Conservation (phyloP, 1,139 yeast species). For the Arxiozyma heterogenica region DNA sequence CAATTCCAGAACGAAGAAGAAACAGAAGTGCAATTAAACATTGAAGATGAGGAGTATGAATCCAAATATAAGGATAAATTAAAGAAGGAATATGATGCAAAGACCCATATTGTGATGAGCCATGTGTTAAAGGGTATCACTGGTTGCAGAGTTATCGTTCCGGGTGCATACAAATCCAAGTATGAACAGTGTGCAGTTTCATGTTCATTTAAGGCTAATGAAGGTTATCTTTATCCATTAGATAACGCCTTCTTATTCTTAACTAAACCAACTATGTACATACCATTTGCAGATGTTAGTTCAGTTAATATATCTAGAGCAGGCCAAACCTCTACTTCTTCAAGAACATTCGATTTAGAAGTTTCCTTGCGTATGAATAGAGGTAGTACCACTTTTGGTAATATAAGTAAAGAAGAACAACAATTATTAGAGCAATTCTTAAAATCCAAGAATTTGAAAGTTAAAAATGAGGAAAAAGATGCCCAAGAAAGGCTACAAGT, state of each 20-base stretch:
- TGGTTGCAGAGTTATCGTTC: constrained; percentile 74
- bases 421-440: constrained; percentile 66
- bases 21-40: constrained; percentile 79
- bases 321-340: constrained; percentile 69
- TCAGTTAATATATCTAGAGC: constrained; percentile 80
- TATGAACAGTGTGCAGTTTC: constrained; percentile 75
- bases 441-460: constrained; percentile 64
- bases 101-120: constrained; percentile 79
- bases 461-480: constrained; percentile 83
- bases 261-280: constrained; percentile 88
- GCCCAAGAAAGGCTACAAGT: constrained; percentile 73
- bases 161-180: constrained; percentile 74
- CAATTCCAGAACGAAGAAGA: constrained; percentile 89
- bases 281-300: constrained; percentile 76
- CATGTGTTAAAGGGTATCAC: constrained; percentile 87
- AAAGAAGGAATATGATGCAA: constrained; percentile 67
- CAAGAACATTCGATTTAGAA: constrained; percentile 89
- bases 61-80: constrained; percentile 67
- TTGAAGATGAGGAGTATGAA: constrained; percentile 75
- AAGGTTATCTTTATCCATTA: constrained; percentile 83
- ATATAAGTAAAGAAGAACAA: constrained; percentile 86
- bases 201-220: constrained; percentile 90
- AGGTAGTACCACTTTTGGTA: constrained; percentile 75
- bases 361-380: constrained; percentile 58
- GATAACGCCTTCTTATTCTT: constrained; percentile 87